Evolutionary conservation across 2,329 filamentous ascomycete species (phyloP).

Genomic region (Talaromyces piceae): DNA sequence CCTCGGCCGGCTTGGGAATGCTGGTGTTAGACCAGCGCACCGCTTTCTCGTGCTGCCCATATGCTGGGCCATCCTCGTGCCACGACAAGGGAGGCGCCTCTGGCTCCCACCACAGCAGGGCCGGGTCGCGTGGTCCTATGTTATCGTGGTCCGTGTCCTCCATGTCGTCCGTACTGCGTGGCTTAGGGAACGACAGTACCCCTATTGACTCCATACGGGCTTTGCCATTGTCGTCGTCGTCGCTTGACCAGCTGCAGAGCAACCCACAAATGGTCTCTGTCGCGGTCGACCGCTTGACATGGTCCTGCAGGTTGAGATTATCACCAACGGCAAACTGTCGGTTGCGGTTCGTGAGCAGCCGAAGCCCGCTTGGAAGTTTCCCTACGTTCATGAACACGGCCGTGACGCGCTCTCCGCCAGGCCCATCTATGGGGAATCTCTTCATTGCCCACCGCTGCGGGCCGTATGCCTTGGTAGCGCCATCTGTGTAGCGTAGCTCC

Average conservation of each 20-base stretch:
- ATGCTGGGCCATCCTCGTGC: not conserved
- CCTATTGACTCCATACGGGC: not conserved
- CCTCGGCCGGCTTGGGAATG: not conserved
- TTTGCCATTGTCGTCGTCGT: not conserved
- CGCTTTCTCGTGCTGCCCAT: not conserved
- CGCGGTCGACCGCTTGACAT: not conserved
- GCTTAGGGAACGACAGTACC: not conserved
- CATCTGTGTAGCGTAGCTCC: not conserved
- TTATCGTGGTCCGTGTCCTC: not conserved
- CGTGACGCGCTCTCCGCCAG: not conserved
- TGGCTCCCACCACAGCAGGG: not conserved
- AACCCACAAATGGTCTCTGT: not conserved
- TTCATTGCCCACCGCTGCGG: not conserved
- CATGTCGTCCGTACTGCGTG: not conserved
- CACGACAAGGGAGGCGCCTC: not conserved
- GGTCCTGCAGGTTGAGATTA: not conserved
- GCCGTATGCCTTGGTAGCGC: not conserved
- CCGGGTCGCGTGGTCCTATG: not conserved
- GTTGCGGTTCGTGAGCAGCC: not conserved
- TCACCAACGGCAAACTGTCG: not conserved
- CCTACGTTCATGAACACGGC: not conserved
- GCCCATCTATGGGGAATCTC: not conserved
- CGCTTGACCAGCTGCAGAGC: not conserved
- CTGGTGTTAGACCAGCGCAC: not conserved
- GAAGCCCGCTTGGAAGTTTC: conserved; percentile 16